Base-by-base conservation (phyloP, 2,329 filamentous ascomycete genomes). In the Epicoccum nigrum region DNA sequence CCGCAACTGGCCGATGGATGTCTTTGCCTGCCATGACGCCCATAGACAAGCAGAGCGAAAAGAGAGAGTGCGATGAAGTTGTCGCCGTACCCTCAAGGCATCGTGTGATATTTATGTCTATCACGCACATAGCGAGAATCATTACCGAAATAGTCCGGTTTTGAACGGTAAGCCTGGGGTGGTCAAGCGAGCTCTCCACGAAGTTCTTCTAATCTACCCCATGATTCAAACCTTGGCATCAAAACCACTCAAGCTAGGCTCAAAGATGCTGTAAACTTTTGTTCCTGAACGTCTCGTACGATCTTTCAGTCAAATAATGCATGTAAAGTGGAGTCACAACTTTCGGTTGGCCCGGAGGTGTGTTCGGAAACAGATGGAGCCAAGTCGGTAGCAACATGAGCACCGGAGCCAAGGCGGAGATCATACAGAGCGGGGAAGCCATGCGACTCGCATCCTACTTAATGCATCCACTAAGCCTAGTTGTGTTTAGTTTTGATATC, bases 11-110 rank as follows among this genome's bases (percentile, higher is more conserved):
- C n/a, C 56, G 51, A 25, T 59, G 50, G 2, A 31, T 32, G 16
- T 63, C 31, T 32, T 67, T 62, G 32, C 61, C 58, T 32, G 59
- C 35, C 65, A 69, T 68, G 2, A 38, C 54, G 42, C 30, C 7
- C 17, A 13, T 2, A 20, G 9, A 11, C 7, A 7, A 9, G 16
- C 4, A 32, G 27, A 43, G 33, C 20, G 27, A 19, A n/a, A n/a
- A 7, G 20, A 30, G 16, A 20, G 39, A 27, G 6, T 25, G 6
- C 9, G 23, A 25, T 25, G 23, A 28, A 46, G 25, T 21, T 19
- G 39, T 25, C 45, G 16, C 21, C 27, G 8, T n/a, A 39, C 16
- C 15, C 4, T 43, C 20, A 35, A 40, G 43, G 34, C 30, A 46
- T 41, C 12, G 17, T 41, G 28, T 50, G 46, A 46, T 56, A 56